A percentile compares a stretch with the other conserved stretches of the same genome.
These are phyloP conservation scores for Escovopsis weberi DNA, from an alignment of 2,329 filamentous ascomycete genomes.

Conservation along the genomic window DNA sequence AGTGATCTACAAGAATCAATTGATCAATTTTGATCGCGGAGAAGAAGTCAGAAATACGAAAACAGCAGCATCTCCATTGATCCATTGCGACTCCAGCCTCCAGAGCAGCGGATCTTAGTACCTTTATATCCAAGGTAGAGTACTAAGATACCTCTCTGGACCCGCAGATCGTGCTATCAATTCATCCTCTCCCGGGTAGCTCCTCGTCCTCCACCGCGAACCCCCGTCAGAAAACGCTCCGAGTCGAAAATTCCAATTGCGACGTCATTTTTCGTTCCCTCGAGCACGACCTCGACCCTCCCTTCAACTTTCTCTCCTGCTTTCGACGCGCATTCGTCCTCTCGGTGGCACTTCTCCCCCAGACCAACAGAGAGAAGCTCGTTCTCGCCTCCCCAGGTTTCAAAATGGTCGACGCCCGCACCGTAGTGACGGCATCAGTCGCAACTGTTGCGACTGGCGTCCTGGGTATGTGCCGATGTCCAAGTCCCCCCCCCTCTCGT, in stretches of 20 bases:
- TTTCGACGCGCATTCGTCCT: slow-evolving; percentile 1
- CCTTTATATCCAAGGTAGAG: no score
- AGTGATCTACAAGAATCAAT: no score
- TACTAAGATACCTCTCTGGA: no score
- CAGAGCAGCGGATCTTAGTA: no score
- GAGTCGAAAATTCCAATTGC: slow-evolving; percentile 1
- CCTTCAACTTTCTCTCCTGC: background rate
- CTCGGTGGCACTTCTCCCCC: background rate
- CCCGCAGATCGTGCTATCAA: no score
- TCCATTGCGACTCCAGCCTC: no score
- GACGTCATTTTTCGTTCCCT: slow-evolving; percentile 2
- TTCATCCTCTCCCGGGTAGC: no score
- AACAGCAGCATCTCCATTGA: no score
- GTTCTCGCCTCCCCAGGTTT: background rate
- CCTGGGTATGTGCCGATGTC: slow-evolving; percentile 31
- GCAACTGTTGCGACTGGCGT: slow-evolving; percentile 45
- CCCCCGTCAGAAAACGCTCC: background rate
- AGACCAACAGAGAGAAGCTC: background rate
- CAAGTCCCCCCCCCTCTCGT: background rate
- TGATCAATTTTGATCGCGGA: no score
- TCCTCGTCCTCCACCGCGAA: no score
- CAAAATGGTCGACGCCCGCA: slow-evolving; percentile 35
- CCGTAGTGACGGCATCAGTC: slow-evolving; percentile 45
- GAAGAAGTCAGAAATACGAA: no score
- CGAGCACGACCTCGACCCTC: background rate